Percentiles rank a stretch among this genome's conserved stretches.
phyloP scores from a whole-genome alignment of 2,329 filamentous ascomycete genomes.

The Scortechinia acanthostroma region DNA sequence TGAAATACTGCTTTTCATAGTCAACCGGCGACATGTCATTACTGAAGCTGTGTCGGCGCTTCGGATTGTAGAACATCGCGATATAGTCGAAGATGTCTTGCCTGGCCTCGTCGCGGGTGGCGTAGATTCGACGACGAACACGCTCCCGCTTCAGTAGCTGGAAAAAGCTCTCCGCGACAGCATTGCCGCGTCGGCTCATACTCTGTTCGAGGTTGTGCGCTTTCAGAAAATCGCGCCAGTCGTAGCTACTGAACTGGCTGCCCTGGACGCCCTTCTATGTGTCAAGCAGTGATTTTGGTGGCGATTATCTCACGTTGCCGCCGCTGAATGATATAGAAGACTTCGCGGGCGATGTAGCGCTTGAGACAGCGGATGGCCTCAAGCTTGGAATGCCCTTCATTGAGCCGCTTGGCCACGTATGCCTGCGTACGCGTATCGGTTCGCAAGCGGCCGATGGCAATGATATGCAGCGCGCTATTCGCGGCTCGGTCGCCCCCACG shows the following conservation, averaged over 20 bases:
- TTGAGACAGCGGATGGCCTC: no score
- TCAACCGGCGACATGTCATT: background rate
- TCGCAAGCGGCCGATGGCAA: no score
- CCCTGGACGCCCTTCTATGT: no score
- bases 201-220: background rate
- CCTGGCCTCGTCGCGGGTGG: background rate
- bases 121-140: background rate
- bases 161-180: background rate
- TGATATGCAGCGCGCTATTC: no score
- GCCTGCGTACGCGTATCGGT: no score
- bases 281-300: no score
- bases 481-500: no score
- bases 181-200: background rate
- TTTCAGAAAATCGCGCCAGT: background rate
- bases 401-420: no score
- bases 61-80: slow-evolving; percentile 1
- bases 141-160: background rate
- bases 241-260: background rate
- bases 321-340: no score
- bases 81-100: background rate
- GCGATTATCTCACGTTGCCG: no score
- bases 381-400: no score
- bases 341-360: no score
- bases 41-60: background rate
- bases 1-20: background rate